A percentile compares a stretch with the other conserved stretches of the same genome.
phyloP scores from a whole-genome alignment of 164 flowering plant species.

The Macadamia integrifolia region DNA sequence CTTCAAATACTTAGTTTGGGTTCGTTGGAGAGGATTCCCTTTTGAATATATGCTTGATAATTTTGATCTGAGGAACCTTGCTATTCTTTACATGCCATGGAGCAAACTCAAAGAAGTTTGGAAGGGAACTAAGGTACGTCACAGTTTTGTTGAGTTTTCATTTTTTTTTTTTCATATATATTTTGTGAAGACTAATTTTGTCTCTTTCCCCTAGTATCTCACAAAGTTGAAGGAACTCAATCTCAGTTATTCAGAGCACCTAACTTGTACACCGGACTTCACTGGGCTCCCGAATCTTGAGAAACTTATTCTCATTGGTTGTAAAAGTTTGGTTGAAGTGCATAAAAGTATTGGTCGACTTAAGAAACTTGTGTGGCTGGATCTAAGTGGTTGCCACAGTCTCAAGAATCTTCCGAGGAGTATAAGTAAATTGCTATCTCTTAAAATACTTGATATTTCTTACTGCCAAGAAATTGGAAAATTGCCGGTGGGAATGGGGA shows the following conservation, averaged over 20 bases:
- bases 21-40: slow-evolving; percentile 17
- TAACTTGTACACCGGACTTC: too few species aligned
- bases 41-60: slow-evolving; percentile 10
- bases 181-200: background rate
- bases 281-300: too few species aligned
- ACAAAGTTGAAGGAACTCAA: too few species aligned
- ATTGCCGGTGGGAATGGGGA: slow-evolving; percentile 6
- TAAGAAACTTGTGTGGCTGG: background rate
- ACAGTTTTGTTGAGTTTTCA: too few species aligned
- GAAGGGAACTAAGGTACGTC: background rate
- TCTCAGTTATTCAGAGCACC: too few species aligned
- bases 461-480: slow-evolving; percentile 9
- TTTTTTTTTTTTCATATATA: too few species aligned
- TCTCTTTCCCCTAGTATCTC: too few species aligned
- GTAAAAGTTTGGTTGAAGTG: slow-evolving; percentile 11
- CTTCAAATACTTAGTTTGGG: slow-evolving; percentile 3
- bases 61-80: slow-evolving; percentile 3
- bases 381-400: background rate
- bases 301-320: slow-evolving; percentile 6
- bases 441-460: slow-evolving; percentile 1
- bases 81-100: background rate
- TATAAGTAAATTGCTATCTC: slow-evolving; percentile 4
- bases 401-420: slow-evolving; percentile 4
- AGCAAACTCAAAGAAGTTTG: background rate
- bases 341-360: slow-evolving; percentile 5